Conservation (phyloP, 2,329 filamentous ascomycete species). For the Colletotrichum tropicicola region DNA sequence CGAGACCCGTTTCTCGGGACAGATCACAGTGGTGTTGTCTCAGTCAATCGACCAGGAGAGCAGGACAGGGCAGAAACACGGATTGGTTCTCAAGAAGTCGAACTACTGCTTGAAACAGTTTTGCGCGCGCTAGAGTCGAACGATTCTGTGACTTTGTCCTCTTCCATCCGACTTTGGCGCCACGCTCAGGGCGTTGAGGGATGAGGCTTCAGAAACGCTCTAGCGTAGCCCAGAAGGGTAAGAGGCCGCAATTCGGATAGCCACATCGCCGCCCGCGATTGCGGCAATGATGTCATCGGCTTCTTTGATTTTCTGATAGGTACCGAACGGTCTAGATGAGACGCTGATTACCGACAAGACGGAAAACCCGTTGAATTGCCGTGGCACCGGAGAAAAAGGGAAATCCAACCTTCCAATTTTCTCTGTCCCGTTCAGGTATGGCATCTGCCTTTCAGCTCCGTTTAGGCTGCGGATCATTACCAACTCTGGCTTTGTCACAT, state of each 20-base stretch:
- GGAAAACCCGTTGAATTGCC: background rate
- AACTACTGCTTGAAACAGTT: slow-evolving; percentile 11
- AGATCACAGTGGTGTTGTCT: slow-evolving; percentile 1
- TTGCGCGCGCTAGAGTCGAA: slow-evolving; percentile 14
- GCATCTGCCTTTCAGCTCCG: slow-evolving; percentile 2
- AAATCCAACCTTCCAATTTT: background rate
- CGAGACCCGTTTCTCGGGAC: background rate
- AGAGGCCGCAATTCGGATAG: background rate
- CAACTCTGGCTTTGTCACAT: background rate
- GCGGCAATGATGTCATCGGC: slow-evolving; percentile 19
- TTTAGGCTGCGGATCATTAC: slow-evolving; percentile 12
- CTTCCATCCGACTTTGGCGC: background rate
- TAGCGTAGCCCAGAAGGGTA: slow-evolving; percentile 4
- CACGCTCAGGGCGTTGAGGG: slow-evolving; percentile 16
- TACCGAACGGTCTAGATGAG: background rate
- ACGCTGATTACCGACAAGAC: background rate
- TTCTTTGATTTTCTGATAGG: background rate
- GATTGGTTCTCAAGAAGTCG: slow-evolving; percentile 22
- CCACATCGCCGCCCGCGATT: slow-evolving; percentile 8
- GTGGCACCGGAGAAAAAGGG: background rate
- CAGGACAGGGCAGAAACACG: background rate
- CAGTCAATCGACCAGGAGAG: background rate
- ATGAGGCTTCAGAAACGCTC: slow-evolving; percentile 4
- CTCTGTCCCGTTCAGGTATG: background rate
- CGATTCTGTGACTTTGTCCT: background rate